phyloP scores from a whole-genome alignment of 257 asterid genomes.

The Catharanthus roseus region DNA sequence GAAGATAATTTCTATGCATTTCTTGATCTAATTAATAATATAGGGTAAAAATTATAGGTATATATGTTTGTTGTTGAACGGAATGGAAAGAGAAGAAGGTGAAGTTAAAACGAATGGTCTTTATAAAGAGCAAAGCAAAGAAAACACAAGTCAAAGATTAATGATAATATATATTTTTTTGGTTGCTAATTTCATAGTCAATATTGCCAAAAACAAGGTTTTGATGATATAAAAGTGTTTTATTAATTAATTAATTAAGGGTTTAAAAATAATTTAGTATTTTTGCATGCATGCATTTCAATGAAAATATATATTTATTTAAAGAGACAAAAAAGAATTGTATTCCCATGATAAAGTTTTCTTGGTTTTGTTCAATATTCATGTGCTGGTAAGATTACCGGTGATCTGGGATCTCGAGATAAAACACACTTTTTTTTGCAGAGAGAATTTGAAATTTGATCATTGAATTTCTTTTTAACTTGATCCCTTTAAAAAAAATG shows the following conservation, averaged over 20 bases:
- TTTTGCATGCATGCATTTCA: slow-evolving; percentile 39
- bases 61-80: slow-evolving; percentile 18
- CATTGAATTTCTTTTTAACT: not conserved
- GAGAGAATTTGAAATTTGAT: slow-evolving; percentile 1
- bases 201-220: slow-evolving; percentile 36
- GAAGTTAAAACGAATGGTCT: slow-evolving; percentile 24
- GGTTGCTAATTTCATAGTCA: slow-evolving; percentile 31
- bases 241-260: slow-evolving; percentile 37
- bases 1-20: too few species aligned
- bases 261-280: slow-evolving; percentile 30
- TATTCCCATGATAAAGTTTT: slow-evolving; percentile 11
- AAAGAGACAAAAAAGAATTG: slow-evolving; percentile 3
- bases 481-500: too few species aligned
- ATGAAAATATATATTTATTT: slow-evolving; percentile 15
- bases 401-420: slow-evolving; percentile 25
- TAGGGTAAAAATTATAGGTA: not conserved
- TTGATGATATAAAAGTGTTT: slow-evolving; percentile 21
- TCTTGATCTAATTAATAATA: too few species aligned
- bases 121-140: slow-evolving; percentile 24
- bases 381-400: slow-evolving; percentile 22
- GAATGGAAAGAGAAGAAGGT: slow-evolving; percentile 30
- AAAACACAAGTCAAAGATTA: slow-evolving; percentile 47
- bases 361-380: slow-evolving; percentile 23
- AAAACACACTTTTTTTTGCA: not conserved
- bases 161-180: too few species aligned